Evolutionary conservation across 345 rosid species (phyloP).

Genomic region (Adansonia digitata): DNA sequence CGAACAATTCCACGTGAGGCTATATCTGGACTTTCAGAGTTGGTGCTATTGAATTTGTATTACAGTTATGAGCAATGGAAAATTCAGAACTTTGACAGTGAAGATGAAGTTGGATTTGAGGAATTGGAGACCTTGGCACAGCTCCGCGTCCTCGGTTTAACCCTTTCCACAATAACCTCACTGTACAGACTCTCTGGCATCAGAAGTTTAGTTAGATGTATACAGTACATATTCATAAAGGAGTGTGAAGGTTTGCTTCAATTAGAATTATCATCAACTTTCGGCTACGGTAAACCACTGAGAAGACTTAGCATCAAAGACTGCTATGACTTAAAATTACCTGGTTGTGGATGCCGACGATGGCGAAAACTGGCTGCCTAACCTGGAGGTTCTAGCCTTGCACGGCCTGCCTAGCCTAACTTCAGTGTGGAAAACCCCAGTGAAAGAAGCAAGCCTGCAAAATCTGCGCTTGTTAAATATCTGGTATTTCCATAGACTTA

Average conservation of each 20-base stretch:
- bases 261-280: conserved; percentile 25
- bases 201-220: conserved; percentile 20
- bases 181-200: conserved; percentile 23
- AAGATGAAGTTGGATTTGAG: conserved; percentile 30
- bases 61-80: conserved; percentile 47
- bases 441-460: conserved; percentile 26
- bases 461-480: conserved; percentile 39
- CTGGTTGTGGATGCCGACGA: conserved; percentile 26
- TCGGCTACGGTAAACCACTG: conserved; percentile 30
- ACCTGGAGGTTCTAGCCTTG: conserved; percentile 45
- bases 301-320: conserved; percentile 48
- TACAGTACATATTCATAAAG: conserved; percentile 40
- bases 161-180: conserved; percentile 24
- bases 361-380: conserved; percentile 36
- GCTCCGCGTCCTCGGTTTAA: conserved; percentile 38
- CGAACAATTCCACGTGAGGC: conserved; percentile 37
- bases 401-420: conserved; percentile 36
- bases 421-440: conserved; percentile 35
- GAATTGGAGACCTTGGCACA: conserved; percentile 36
- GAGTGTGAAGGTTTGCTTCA: conserved; percentile 30
- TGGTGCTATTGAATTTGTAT: conserved; percentile 41
- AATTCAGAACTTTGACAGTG: conserved; percentile 18
- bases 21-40: conserved; percentile 30
- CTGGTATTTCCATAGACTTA: conserved; percentile 43
- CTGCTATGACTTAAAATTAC: conserved; percentile 37